Conservation (phyloP, 768 basidiomycete species). For the Boletus rubescentipes region DNA sequence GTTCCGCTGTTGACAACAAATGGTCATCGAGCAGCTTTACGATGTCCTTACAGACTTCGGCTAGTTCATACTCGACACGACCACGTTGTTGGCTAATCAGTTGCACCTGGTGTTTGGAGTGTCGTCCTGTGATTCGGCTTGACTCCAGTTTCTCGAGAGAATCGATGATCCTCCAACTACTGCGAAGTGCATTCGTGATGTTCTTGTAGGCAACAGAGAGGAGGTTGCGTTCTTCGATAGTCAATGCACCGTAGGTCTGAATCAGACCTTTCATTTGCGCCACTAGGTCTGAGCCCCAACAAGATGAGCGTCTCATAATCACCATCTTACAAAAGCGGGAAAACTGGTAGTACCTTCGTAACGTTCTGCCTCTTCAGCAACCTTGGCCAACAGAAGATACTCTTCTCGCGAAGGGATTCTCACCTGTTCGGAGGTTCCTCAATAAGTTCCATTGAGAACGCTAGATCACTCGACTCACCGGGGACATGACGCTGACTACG, state of each 20-base stretch:
- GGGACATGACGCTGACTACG: constrained; percentile 24
- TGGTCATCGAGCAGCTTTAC: constrained; percentile 63
- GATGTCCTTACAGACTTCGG: constrained; percentile 77
- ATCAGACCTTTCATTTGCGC: constrained; percentile 75
- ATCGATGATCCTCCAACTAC: constrained; percentile 82
- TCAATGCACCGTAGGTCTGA: constrained; percentile 64
- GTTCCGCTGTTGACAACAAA: constrained; percentile 59
- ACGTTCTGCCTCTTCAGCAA: constrained; percentile 86
- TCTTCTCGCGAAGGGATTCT: constrained; percentile 39
- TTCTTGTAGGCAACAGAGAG: constrained; percentile 92
- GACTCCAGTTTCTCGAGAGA: constrained; percentile 64
- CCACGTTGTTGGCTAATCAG: constrained; percentile 73
- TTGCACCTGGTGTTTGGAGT: constrained; percentile 45
- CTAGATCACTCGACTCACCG: constrained; percentile 22
- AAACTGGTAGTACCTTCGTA: constrained; percentile 63
- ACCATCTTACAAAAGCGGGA: neutral
- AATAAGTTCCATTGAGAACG: neutral
- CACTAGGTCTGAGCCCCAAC: constrained; percentile 59
- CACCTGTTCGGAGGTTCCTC: constrained; percentile 19
- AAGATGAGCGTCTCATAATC: constrained; percentile 16
- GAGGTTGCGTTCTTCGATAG: constrained; percentile 84
- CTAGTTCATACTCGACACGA: constrained; percentile 75
- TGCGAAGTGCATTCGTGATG: constrained; percentile 77
- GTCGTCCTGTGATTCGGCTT: constrained; percentile 30
- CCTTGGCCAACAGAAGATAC: constrained; percentile 66